Evolutionary conservation across 768 basidiomycete genomes (phyloP).

Genomic region (Lactarius sanguifluus): DNA sequence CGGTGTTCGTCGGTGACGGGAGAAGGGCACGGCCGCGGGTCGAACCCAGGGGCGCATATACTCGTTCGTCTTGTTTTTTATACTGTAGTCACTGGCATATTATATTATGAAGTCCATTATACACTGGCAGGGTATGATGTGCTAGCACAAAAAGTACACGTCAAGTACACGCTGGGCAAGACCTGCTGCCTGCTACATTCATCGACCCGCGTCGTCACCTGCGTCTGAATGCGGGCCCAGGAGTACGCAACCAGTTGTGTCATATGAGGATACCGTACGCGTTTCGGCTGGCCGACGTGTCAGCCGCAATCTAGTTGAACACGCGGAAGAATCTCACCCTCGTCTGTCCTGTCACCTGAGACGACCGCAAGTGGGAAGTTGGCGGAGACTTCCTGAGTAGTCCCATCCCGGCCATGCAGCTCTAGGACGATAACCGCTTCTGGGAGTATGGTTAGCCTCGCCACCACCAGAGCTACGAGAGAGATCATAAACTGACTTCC

Average conservation of each 20-base stretch:
- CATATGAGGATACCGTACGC: background rate
- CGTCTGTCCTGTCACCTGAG: background rate
- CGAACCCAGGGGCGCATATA: background rate
- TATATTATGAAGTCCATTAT: background rate
- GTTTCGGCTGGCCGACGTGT: background rate
- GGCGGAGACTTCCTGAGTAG: background rate
- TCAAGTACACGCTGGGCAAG: background rate
- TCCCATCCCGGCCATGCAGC: background rate
- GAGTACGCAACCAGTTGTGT: background rate
- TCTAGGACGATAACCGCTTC: background rate
- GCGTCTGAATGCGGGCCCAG: background rate
- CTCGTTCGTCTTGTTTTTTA: background rate
- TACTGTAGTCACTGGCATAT: background rate
- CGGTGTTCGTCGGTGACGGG: background rate
- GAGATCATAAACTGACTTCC: constrained; percentile 1
- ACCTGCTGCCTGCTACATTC: background rate
- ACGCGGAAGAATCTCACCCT: background rate
- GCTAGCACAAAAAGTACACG: background rate
- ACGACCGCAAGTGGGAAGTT: background rate
- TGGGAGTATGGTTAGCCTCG: background rate
- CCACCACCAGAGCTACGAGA: background rate
- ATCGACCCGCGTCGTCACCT: background rate
- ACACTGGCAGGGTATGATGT: background rate
- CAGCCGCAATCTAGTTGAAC: background rate
- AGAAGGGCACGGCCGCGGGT: background rate